Conservation (phyloP, 2,329 filamentous ascomycete species). For the Xenoacremonium recifei region DNA sequence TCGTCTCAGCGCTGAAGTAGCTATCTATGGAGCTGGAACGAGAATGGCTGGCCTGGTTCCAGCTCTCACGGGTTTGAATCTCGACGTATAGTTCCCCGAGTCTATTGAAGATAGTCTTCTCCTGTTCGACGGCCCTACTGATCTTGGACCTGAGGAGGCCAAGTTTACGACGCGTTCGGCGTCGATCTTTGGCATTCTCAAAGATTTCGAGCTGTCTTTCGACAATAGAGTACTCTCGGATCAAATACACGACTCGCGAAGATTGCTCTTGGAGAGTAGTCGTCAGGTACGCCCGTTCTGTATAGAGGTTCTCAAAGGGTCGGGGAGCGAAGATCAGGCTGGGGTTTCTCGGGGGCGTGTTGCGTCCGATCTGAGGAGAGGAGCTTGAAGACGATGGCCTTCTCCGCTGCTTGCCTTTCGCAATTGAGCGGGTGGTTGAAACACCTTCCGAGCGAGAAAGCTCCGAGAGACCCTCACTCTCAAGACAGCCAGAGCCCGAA, state of each 20-base stretch:
- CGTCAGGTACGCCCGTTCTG: slow-evolving; percentile 47
- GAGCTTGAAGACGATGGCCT: slow-evolving; percentile 10
- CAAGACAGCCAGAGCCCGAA: slow-evolving; percentile 9
- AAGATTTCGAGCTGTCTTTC: slow-evolving; percentile 32
- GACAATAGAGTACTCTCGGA: slow-evolving; percentile 35
- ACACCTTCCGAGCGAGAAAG: slow-evolving; percentile 6
- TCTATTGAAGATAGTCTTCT: slow-evolving; percentile 42
- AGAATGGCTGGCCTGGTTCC: slow-evolving; percentile 31
- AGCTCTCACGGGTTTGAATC: slow-evolving; percentile 43
- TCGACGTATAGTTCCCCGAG: slow-evolving; percentile 51
- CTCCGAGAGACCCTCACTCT: slow-evolving; percentile 7
- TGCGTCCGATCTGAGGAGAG: slow-evolving; percentile 4
- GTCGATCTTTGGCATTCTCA: slow-evolving; percentile 23
- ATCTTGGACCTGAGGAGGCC: slow-evolving; percentile 42
- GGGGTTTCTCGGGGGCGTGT: slow-evolving; percentile 5
- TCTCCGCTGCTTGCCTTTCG: slow-evolving; percentile 10
- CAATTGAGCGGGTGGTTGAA: neutral
- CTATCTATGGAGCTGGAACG: slow-evolving; percentile 7
- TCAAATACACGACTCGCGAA: slow-evolving; percentile 34
- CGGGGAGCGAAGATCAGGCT: slow-evolving; percentile 34
- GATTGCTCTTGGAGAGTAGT: slow-evolving; percentile 41
- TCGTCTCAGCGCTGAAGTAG: too few species aligned
- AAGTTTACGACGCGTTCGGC: slow-evolving; percentile 40
- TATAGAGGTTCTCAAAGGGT: slow-evolving; percentile 40
- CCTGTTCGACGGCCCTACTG: slow-evolving; percentile 43